Conservation (phyloP, 2,329 filamentous ascomycete species). For the Aureobasidium leucospermi region DNA sequence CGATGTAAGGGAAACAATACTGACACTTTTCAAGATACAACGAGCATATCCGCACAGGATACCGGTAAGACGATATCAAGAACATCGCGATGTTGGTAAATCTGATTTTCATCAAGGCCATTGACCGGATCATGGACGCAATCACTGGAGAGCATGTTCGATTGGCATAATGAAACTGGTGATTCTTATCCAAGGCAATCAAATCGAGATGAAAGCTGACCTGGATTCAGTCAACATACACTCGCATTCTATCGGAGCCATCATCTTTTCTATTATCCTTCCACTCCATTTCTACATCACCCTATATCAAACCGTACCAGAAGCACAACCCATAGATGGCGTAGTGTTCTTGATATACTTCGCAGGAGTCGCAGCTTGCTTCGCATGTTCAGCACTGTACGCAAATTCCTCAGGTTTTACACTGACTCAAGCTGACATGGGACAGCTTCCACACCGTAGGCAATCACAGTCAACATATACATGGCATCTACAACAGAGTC, state of each 20-base stretch:
- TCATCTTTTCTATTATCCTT: slow-evolving; percentile 14
- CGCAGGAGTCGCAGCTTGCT: slow-evolving; percentile 17
- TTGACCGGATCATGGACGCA: slow-evolving; percentile 1
- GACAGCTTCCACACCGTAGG: slow-evolving; percentile 16
- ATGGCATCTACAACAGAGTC: slow-evolving; percentile 15
- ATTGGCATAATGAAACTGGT: slow-evolving; percentile 16
- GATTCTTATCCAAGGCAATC: background rate
- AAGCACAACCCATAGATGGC: slow-evolving; percentile 12
- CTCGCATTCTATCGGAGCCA: slow-evolving; percentile 15
- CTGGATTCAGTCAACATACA: slow-evolving; percentile 17
- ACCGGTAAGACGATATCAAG: background rate
- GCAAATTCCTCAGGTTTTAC: background rate
- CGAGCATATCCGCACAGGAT: slow-evolving; percentile 12
- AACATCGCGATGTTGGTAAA: background rate
- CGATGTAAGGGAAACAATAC: background rate
- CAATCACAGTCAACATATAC: slow-evolving; percentile 13
- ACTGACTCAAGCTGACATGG: background rate
- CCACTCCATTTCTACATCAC: slow-evolving; percentile 16
- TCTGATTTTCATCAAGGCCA: background rate
- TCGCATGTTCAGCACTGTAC: slow-evolving; percentile 15
- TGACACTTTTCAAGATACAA: slow-evolving; percentile 8
- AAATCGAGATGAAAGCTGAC: background rate
- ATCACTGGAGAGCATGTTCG: slow-evolving; percentile 8
- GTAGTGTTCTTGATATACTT: slow-evolving; percentile 17
- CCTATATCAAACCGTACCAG: background rate